Conservation (phyloP, 805 yeast genomes). For the Spathaspora hagerdaliae region DNA sequence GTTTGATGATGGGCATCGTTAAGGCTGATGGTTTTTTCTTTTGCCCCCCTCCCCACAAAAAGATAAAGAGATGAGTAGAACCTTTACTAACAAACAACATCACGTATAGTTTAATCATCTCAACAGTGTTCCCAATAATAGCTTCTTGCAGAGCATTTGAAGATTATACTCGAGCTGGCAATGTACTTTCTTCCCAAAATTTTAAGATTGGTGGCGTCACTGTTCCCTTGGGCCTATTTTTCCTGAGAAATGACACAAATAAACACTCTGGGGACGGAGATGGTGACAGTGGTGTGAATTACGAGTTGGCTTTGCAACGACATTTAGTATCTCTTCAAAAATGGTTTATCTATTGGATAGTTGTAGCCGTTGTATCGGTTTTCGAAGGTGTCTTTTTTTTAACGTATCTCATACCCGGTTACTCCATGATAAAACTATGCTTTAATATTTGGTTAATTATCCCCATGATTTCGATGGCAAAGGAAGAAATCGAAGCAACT, state of each 20-base stretch:
- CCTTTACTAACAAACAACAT: constrained; percentile 4
- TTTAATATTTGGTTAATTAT: constrained; percentile 59
- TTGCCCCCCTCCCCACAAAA: constrained; percentile 1
- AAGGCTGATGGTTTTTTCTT: background rate
- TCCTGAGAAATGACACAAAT: background rate
- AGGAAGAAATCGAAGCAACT: constrained; percentile 5
- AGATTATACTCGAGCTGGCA: constrained; percentile 27
- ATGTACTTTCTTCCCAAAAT: constrained; percentile 24
- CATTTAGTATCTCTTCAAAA: constrained; percentile 30
- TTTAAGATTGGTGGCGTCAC: constrained; percentile 40
- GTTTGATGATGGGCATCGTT: no score
- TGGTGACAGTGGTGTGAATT: background rate
- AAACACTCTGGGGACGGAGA: constrained; percentile 7
- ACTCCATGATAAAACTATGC: constrained; percentile 43
- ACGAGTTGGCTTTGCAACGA: constrained; percentile 14
- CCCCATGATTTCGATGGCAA: constrained; percentile 26
- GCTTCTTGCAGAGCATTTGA: constrained; percentile 60
- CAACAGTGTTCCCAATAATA: constrained; percentile 54
- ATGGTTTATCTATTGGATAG: constrained; percentile 61
- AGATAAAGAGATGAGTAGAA: background rate
- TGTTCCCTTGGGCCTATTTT: constrained; percentile 11
- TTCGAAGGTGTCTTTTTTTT: constrained; percentile 44
- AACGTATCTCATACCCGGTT: constrained; percentile 52
- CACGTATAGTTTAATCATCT: constrained; percentile 25
- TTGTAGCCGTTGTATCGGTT: constrained; percentile 40